Evolutionary conservation across 2,329 filamentous ascomycete genomes (phyloP).

Genomic region (Colletotrichum caudatum): DNA sequence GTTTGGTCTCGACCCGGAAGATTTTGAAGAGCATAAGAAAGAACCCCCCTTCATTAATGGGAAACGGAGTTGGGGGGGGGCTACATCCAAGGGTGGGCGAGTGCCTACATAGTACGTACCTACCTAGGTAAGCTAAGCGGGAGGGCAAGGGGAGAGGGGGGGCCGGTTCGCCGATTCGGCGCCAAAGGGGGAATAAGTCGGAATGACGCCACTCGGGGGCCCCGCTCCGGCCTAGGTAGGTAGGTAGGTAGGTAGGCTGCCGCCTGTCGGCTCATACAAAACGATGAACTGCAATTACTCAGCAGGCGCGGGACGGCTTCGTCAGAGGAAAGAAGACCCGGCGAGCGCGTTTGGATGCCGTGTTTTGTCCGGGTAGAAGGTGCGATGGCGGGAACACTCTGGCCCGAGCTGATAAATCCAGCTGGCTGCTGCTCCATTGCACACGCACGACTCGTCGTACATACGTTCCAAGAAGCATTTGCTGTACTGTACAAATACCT

Average conservation of each 20-base stretch:
- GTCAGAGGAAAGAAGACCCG: not conserved
- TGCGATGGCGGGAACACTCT: not conserved
- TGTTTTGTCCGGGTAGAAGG: not conserved
- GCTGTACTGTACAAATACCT: not conserved
- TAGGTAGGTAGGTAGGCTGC: too few species aligned
- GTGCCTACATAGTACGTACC: too few species aligned
- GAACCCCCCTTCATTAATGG: conserved; percentile 9
- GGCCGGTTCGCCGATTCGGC: conserved; percentile 17
- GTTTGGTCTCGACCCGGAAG: not conserved
- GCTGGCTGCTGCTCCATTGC: not conserved
- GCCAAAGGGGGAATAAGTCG: conserved; percentile 26
- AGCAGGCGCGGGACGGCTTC: conserved; percentile 19
- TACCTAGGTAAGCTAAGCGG: too few species aligned
- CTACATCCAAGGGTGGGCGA: not conserved
- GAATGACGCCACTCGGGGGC: conserved; percentile 30
- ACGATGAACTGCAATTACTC: conserved; percentile 24
- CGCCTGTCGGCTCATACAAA: not conserved
- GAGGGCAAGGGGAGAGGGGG: too few species aligned
- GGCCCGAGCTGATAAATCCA: conserved; percentile 15
- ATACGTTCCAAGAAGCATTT: not conserved
- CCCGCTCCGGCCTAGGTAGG: not conserved
- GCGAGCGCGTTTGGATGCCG: not conserved
- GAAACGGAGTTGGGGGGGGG: conserved; percentile 12
- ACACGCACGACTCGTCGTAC: not conserved
- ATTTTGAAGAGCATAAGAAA: not conserved